phyloP scores from a whole-genome alignment of 306 rosid genomes.

The Rosa chinensis region DNA sequence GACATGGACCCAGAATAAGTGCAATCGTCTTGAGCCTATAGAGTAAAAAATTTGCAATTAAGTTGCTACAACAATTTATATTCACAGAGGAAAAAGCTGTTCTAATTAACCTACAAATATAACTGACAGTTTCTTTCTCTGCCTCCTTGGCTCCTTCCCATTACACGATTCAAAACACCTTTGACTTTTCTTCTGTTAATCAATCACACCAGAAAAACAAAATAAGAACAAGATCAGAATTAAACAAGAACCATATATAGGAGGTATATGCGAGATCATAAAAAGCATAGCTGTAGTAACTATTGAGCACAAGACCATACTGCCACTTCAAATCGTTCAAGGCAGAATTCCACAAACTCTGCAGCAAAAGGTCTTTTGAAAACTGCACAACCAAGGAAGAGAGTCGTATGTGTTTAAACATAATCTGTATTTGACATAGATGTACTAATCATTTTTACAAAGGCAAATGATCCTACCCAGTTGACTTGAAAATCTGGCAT shows the following conservation, averaged over 20 bases:
- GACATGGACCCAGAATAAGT: neutral
- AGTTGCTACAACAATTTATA: neutral
- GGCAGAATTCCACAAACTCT: constrained; percentile 36
- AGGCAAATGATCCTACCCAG: constrained; percentile 1
- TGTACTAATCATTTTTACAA: no score
- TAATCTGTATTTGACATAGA: no score
- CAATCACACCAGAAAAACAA: neutral
- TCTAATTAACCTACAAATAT: constrained; percentile 11
- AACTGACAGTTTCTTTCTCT: neutral
- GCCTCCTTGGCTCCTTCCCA: neutral
- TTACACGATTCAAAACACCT: neutral
- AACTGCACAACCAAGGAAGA: constrained; percentile 10
- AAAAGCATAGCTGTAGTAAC: neutral
- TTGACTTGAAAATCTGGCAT: neutral
- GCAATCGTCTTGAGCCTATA: neutral
- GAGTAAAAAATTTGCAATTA: neutral
- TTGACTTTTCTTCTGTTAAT: constrained; percentile 22
- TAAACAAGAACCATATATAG: no score
- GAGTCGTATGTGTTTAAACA: no score
- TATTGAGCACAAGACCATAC: constrained; percentile 35
- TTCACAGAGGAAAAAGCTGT: neutral
- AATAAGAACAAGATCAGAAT: neutral
- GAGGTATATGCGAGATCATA: neutral
- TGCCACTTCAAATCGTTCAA: constrained; percentile 45
- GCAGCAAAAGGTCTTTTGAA: constrained; percentile 25